phyloP scores from a whole-genome alignment of 345 rosid genomes.

The Arabidopsis thaliana region DNA sequence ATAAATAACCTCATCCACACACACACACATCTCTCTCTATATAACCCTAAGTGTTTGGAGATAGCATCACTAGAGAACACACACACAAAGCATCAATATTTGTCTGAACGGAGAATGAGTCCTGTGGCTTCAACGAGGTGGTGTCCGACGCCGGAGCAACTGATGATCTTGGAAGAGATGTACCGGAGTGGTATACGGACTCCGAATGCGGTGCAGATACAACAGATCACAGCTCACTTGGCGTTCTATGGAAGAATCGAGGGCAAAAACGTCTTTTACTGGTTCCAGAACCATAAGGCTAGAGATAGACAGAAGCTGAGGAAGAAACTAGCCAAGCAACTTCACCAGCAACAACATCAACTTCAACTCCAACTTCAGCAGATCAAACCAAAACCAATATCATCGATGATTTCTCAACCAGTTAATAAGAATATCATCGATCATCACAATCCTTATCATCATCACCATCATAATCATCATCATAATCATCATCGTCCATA shows the following conservation, averaged over 20 bases:
- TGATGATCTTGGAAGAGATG: constrained; percentile 90
- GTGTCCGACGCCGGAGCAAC: constrained; percentile 97
- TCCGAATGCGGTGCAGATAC: constrained; percentile 87
- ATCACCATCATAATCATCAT: constrained; percentile 11
- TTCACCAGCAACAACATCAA: constrained; percentile 64
- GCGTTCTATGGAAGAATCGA: constrained; percentile 77
- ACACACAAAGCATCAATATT: constrained; percentile 1
- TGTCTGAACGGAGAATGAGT: constrained; percentile 51
- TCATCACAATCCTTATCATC: constrained; percentile 43
- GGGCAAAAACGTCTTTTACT: constrained; percentile 94
- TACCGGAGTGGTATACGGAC: constrained; percentile 80
- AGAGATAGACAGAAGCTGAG: constrained; percentile 85
- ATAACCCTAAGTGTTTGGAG: constrained; percentile 9
- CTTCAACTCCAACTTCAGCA: constrained; percentile 43
- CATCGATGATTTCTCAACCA: constrained; percentile 35
- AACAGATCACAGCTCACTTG: constrained; percentile 81
- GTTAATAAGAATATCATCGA: constrained; percentile 36
- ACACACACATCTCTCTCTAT: constrained; percentile 17
- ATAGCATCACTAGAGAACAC: not conserved
- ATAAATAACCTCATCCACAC: constrained; percentile 38
- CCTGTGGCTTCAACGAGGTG: constrained; percentile 80
- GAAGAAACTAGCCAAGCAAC: constrained; percentile 75
- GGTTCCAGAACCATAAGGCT: constrained; percentile 99
- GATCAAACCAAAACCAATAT: constrained; percentile 38
- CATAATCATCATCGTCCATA: constrained; percentile 42